Conservation (phyloP, 331 rosid species). For the Acacia pycnantha region DNA sequence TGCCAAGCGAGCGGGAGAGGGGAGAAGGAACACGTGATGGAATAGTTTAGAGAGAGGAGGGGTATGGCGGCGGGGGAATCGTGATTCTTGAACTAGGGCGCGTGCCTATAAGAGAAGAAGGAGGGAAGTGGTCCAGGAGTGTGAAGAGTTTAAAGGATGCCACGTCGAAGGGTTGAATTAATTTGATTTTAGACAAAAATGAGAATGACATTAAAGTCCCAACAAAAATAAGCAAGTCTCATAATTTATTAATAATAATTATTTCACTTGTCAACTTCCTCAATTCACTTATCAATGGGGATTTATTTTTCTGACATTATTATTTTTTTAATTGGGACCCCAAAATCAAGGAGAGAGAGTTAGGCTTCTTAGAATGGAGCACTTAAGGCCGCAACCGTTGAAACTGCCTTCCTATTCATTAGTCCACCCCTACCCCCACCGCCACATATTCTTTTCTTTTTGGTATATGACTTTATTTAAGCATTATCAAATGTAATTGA, state of each 20-base stretch:
- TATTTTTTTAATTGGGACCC: no score
- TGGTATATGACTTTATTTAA: no score
- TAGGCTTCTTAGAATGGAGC: constrained; percentile 38
- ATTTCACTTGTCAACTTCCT: no score
- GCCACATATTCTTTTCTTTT: not conserved
- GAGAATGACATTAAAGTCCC: no score
- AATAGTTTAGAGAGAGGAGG: constrained; percentile 36
- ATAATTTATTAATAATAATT: no score
- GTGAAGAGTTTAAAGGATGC: constrained; percentile 34
- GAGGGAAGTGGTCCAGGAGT: constrained; percentile 44
- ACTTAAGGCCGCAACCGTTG: constrained; percentile 59
- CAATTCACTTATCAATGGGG: no score
- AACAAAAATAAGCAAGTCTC: no score
- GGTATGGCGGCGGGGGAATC: constrained; percentile 97
- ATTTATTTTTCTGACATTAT: no score
- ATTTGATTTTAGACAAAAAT: not conserved
- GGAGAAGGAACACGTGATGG: constrained; percentile 58
- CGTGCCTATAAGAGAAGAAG: constrained; percentile 62
- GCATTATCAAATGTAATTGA: no score
- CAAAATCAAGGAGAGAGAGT: no score
- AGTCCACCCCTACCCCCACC: not conserved
- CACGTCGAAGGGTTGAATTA: constrained; percentile 29
- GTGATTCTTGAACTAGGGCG: constrained; percentile 47
- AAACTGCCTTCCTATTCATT: not conserved
- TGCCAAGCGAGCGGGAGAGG: constrained; percentile 29